Evolutionary conservation across 1,139 yeast genomes (phyloP).

Genomic region (Wickerhamomyces sp.): DNA sequence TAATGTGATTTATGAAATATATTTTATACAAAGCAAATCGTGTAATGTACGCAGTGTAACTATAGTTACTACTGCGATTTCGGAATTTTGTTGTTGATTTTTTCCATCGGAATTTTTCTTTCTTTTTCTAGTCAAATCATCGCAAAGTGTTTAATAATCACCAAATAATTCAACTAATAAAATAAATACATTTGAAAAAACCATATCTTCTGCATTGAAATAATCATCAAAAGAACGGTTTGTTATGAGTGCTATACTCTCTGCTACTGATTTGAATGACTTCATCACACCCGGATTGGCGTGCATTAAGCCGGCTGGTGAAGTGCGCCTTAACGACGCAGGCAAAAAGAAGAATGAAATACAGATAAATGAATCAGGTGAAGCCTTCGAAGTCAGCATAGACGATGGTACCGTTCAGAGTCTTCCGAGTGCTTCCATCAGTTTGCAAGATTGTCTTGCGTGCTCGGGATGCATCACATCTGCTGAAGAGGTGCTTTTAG

Average conservation of each 20-base stretch:
- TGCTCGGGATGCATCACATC: slow-evolving; percentile 97
- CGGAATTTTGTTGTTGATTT: background rate
- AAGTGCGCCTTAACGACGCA: slow-evolving; percentile 22
- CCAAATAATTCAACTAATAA: background rate
- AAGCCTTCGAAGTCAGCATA: slow-evolving; percentile 60
- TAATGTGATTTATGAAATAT: background rate
- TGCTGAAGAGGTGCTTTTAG: slow-evolving; percentile 88
- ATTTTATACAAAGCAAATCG: no score
- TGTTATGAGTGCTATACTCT: slow-evolving; percentile 89
- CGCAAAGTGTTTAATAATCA: background rate
- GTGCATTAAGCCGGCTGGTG: slow-evolving; percentile 81
- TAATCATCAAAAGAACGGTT: no score
- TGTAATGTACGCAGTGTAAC: no score
- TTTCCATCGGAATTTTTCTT: background rate
- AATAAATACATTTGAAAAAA: no score
- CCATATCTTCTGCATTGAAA: no score
- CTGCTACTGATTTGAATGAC: slow-evolving; percentile 90
- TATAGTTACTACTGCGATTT: no score
- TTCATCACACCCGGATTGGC: slow-evolving; percentile 93
- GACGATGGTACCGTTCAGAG: slow-evolving; percentile 39
- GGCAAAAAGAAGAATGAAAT: slow-evolving; percentile 49
- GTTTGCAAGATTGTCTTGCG: slow-evolving; percentile 89
- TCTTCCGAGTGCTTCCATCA: slow-evolving; percentile 80
- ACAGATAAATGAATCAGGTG: slow-evolving; percentile 61
- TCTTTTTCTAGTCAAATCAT: background rate